These are phyloP conservation scores for Pythium apleroticum DNA, from an alignment of 352 stramenopile species.

Conservation along the genomic window DNA sequence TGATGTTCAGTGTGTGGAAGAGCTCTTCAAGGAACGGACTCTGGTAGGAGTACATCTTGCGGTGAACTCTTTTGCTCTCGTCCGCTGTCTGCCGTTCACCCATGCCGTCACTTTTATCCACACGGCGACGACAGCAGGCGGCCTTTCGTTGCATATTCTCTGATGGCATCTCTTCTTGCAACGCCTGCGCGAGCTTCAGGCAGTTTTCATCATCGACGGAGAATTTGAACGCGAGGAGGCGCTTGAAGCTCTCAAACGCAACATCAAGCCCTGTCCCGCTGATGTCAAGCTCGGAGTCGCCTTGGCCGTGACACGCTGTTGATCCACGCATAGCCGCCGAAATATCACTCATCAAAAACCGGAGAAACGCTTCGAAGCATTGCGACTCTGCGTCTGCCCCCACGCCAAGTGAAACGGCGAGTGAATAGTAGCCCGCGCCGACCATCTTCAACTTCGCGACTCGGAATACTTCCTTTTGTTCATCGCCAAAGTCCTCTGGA, in stretches of 20 bases:
- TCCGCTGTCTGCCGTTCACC: background rate
- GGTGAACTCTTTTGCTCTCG: background rate
- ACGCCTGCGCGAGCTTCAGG: background rate
- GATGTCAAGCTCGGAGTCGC: constrained; percentile 12
- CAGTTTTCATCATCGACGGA: background rate
- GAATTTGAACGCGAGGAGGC: constrained; percentile 6
- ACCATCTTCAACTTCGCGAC: constrained; percentile 6
- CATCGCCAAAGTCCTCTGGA: background rate
- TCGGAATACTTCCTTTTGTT: background rate
- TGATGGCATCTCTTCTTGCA: background rate
- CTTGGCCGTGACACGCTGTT: background rate
- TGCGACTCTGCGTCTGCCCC: background rate
- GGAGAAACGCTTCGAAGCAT: constrained; percentile 13
- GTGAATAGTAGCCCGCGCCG: constrained; percentile 17
- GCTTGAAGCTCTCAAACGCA: constrained; percentile 13
- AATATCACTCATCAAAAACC: constrained; percentile 13
- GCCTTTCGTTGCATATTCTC: background rate
- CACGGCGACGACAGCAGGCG: constrained; percentile 13
- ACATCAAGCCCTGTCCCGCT: constrained; percentile 8
- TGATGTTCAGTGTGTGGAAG: constrained; percentile 45
- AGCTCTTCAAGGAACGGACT: constrained; percentile 47
- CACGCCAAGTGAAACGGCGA: constrained; percentile 5
- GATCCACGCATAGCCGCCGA: background rate
- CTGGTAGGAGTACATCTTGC: constrained; percentile 27
- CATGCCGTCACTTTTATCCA: constrained; percentile 1